Conservation (phyloP, 148 eudicot species). For the Dysphania ambrosioides region DNA sequence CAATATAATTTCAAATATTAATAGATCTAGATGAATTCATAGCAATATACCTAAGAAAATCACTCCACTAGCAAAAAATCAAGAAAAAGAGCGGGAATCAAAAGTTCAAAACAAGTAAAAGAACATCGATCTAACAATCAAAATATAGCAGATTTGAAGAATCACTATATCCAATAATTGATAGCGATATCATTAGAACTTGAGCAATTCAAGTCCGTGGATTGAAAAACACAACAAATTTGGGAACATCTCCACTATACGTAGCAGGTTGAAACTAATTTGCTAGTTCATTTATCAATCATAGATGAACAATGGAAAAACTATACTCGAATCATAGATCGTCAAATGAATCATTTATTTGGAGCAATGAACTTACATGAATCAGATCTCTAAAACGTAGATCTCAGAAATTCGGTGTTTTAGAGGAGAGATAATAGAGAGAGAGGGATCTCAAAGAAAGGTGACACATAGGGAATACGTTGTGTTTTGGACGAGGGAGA, state of each 20-base stretch:
- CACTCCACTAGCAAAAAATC: no score
- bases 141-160: background rate
- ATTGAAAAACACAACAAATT: background rate
- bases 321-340: slow-evolving; percentile 11
- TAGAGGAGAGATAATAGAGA: background rate
- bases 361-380: background rate
- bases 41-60: no score
- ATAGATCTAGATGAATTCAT: no score
- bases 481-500: slow-evolving; percentile 4
- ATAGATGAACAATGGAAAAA: background rate
- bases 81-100: no score
- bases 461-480: background rate
- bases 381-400: background rate
- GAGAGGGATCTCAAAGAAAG: background rate
- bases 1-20: no score
- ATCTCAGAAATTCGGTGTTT: slow-evolving; percentile 12
- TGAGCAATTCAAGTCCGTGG: background rate
- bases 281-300: background rate
- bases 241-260: background rate
- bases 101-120: no score
- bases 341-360: background rate
- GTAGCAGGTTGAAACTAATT: background rate
- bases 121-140: background rate
- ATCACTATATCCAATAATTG: background rate
- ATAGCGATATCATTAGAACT: background rate